These are phyloP conservation scores for Eucalyptus curtisii DNA, from an alignment of 345 rosid species.

Conservation along the genomic window DNA sequence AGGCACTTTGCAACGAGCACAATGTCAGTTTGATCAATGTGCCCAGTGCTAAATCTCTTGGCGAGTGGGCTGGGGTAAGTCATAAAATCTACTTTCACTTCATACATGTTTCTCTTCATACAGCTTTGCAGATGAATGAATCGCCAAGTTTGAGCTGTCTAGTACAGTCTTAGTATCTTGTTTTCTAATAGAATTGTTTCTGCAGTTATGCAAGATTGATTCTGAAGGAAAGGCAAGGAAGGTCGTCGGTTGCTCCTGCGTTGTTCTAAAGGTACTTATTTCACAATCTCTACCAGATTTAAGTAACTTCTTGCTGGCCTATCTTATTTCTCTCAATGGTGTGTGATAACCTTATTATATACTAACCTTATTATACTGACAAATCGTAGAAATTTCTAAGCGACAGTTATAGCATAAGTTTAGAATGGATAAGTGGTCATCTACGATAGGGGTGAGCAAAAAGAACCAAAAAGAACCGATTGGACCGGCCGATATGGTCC, in stretches of 20 bases:
- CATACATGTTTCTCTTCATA: neutral
- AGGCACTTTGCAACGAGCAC: constrained; percentile 74
- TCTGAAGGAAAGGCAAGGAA: constrained; percentile 83
- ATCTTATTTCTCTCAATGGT: neutral
- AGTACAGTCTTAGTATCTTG: neutral
- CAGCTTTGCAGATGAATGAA: neutral
- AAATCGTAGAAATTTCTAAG: neutral
- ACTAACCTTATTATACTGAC: neutral
- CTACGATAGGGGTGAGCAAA: neutral
- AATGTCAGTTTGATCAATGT: constrained; percentile 49
- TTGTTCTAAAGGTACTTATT: constrained; percentile 58
- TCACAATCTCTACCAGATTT: neutral
- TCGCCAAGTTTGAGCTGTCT: neutral
- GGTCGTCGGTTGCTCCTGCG: constrained; percentile 81
- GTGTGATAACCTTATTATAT: neutral
- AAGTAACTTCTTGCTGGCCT: neutral
- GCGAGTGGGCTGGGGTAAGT: constrained; percentile 96
- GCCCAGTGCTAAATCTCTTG: constrained; percentile 81
- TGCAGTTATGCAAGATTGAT: constrained; percentile 81
- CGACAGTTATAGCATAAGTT: neutral
- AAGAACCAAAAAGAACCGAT: too few species aligned
- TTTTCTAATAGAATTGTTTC: neutral
- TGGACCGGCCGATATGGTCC: too few species aligned
- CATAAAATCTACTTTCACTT: neutral
- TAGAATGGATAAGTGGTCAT: neutral